phyloP scores from a whole-genome alignment of 2,329 filamentous ascomycete genomes.

The Lecanicillium sp. region DNA sequence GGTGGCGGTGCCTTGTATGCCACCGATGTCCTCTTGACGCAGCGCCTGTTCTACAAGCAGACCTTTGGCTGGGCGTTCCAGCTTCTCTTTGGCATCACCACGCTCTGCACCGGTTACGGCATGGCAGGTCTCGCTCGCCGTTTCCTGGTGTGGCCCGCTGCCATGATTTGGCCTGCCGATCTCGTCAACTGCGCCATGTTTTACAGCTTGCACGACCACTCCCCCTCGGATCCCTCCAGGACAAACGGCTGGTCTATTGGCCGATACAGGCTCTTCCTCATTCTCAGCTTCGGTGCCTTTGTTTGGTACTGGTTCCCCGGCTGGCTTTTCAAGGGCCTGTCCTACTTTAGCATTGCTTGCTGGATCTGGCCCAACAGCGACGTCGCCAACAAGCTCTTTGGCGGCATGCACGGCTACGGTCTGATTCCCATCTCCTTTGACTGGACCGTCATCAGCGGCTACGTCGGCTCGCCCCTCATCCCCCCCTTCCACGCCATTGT shows the following conservation, averaged over 20 bases:
- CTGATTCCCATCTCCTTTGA: conserved; percentile 55
- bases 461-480: conserved; percentile 41
- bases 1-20: conserved; percentile 51
- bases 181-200: conserved; percentile 47
- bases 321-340: conserved; percentile 55
- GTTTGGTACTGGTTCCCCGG: conserved; percentile 56
- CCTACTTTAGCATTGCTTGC: conserved; percentile 54
- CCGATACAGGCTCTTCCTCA: conserved; percentile 57
- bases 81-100: conserved; percentile 45
- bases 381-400: conserved; percentile 56
- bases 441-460: conserved; percentile 41
- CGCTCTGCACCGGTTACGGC: conserved; percentile 50
- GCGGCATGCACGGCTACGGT: conserved; percentile 49
- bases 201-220: conserved; percentile 38
- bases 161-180: conserved; percentile 51
- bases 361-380: conserved; percentile 55
- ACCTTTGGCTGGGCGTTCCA: conserved; percentile 47
- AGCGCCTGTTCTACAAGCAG: conserved; percentile 50
- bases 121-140: conserved; percentile 46
- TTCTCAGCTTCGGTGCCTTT: conserved; percentile 43
- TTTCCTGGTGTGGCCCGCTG: conserved; percentile 46
- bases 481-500: conserved; percentile 47
- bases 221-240: conserved; percentile 37
- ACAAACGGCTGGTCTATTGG: conserved; percentile 55
- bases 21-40: conserved; percentile 40